These are phyloP conservation scores for Melampsora occidentalis DNA, from an alignment of 1,284 basidiomycete genomes.

Conservation along the genomic window DNA sequence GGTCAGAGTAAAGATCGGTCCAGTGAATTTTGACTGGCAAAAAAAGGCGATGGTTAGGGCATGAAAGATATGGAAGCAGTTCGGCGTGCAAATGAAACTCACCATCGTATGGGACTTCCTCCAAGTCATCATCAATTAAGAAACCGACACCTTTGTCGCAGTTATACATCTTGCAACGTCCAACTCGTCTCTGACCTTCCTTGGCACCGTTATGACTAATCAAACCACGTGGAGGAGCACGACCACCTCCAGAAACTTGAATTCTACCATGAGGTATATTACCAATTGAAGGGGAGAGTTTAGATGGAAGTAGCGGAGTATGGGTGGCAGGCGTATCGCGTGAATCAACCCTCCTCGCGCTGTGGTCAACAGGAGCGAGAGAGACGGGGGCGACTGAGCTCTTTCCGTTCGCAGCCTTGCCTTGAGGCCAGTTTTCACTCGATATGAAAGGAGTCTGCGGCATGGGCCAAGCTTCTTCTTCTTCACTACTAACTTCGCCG, in stretches of 20 bases:
- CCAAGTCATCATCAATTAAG: slow-evolving; percentile 41
- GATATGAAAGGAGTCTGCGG: slow-evolving; percentile 38
- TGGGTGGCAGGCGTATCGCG: not conserved
- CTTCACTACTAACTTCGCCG: slow-evolving; percentile 38
- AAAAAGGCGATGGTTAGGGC: not conserved
- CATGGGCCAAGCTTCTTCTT: slow-evolving; percentile 42
- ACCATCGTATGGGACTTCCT: slow-evolving; percentile 41
- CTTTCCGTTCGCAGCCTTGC: not conserved
- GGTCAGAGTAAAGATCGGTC: slow-evolving; percentile 42
- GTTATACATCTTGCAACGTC: slow-evolving; percentile 44
- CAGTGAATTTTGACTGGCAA: slow-evolving; percentile 42
- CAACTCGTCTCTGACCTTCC: slow-evolving; percentile 40
- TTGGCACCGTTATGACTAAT: slow-evolving; percentile 13
- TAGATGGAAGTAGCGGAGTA: not conserved
- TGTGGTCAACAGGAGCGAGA: not conserved
- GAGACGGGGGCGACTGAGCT: not conserved
- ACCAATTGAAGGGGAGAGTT: slow-evolving; percentile 6
- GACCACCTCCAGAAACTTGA: not conserved
- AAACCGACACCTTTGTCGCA: slow-evolving; percentile 43
- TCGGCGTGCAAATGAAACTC: not conserved
- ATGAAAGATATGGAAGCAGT: not conserved
- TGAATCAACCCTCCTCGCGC: not conserved
- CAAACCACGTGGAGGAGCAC: not conserved
- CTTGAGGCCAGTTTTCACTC: slow-evolving; percentile 18
- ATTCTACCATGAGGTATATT: slow-evolving; percentile 17